Evolutionary conservation across 352 stramenopile genomes (phyloP).

Genomic region (Globisporangium sylvaticum): DNA sequence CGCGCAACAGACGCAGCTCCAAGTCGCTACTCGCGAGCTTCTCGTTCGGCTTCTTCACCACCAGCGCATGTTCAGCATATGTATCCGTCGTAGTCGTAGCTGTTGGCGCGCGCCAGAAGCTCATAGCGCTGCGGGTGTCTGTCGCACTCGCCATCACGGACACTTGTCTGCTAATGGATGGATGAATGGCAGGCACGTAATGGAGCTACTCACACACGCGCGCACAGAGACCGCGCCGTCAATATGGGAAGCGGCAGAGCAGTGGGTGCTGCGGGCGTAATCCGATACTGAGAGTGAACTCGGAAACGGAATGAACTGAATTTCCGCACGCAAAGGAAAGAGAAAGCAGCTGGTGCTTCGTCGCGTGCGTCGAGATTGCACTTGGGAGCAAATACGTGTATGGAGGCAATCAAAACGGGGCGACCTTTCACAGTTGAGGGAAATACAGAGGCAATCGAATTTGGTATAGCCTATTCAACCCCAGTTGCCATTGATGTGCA

Average conservation of each 20-base stretch:
- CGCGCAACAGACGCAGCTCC: slow-evolving; percentile 55
- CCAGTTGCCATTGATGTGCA: too few species aligned
- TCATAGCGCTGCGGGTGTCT: neutral
- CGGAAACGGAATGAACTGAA: neutral
- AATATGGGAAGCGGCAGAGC: neutral
- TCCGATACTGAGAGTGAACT: neutral
- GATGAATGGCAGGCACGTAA: neutral
- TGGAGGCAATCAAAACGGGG: neutral
- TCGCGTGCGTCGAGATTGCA: slow-evolving; percentile 6
- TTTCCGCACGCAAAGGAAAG: neutral
- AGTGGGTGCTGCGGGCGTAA: neutral
- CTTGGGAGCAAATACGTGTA: neutral
- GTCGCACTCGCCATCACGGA: neutral
- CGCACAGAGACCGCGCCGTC: too few species aligned
- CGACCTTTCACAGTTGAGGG: neutral
- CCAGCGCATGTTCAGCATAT: neutral
- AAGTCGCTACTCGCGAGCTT: slow-evolving; percentile 25
- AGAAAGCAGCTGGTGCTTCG: slow-evolving; percentile 7
- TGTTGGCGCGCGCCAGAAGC: neutral
- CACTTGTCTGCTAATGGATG: too few species aligned
- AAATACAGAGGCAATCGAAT: too few species aligned
- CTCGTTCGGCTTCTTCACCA: neutral
- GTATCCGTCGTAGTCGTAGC: neutral
- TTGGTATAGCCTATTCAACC: too few species aligned
- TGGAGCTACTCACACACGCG: neutral